phyloP scores from a whole-genome alignment of 257 asterid species.

The Echites panduratus region DNA sequence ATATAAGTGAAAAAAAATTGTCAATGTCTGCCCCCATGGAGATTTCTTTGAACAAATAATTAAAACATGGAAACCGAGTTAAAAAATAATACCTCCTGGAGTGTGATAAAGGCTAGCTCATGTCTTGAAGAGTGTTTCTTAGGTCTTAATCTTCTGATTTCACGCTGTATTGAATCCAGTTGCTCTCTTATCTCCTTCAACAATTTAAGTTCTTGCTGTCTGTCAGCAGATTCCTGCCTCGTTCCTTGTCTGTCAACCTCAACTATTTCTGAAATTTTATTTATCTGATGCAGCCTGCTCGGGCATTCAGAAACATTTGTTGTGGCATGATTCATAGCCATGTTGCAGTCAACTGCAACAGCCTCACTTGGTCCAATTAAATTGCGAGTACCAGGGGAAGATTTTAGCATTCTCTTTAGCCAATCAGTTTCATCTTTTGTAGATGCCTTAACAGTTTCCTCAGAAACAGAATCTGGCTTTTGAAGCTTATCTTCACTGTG shows the following conservation, averaged over 20 bases:
- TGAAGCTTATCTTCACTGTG: slow-evolving; percentile 26
- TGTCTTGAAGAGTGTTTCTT: slow-evolving; percentile 26
- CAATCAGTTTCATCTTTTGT: slow-evolving; percentile 46
- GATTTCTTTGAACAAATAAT: neutral
- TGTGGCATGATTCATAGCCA: slow-evolving; percentile 32
- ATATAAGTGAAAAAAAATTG: neutral
- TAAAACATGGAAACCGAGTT: neutral
- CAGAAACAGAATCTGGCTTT: slow-evolving; percentile 23
- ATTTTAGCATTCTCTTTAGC: slow-evolving; percentile 55
- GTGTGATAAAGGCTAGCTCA: slow-evolving; percentile 30
- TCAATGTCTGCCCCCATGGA: neutral
- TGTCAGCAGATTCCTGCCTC: slow-evolving; percentile 19
- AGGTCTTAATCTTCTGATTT: slow-evolving; percentile 39
- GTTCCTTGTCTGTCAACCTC: slow-evolving; percentile 29
- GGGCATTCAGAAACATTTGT: slow-evolving; percentile 27
- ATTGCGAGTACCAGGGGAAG: slow-evolving; percentile 31
- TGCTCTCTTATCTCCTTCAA: slow-evolving; percentile 60
- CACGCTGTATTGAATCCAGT: slow-evolving; percentile 42
- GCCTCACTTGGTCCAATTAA: slow-evolving; percentile 36
- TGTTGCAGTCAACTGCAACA: slow-evolving; percentile 33
- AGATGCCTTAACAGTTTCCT: slow-evolving; percentile 25
- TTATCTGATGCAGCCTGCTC: slow-evolving; percentile 23
- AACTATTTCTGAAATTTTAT: slow-evolving; percentile 33
- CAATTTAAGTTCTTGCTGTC: slow-evolving; percentile 52
- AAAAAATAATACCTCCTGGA: slow-evolving; percentile 39